phyloP scores from a whole-genome alignment of 106 monocot genomes.

The Dioscorea dumetorum region DNA sequence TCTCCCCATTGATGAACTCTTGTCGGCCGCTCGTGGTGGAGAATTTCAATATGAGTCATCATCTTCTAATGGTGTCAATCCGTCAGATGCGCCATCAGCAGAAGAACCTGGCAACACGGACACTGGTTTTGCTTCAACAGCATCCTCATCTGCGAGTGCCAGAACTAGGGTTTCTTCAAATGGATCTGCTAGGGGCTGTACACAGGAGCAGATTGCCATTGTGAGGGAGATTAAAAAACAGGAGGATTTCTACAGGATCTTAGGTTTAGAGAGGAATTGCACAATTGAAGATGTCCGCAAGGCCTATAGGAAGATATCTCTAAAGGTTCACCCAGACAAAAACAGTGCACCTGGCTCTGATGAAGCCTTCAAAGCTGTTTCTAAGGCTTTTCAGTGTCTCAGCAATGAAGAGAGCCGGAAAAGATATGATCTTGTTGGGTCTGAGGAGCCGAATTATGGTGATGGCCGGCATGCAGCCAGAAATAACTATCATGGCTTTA shows the following conservation, averaged over 20 bases:
- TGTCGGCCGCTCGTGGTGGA: constrained; percentile 17
- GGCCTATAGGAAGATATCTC: constrained; percentile 78
- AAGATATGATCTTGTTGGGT: constrained; percentile 81
- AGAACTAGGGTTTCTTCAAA: constrained; percentile 11
- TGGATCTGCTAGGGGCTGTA: constrained; percentile 26
- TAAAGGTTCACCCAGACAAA: constrained; percentile 96
- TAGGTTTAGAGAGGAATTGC: constrained; percentile 61
- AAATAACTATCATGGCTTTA: constrained; percentile 26
- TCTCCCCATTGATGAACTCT: constrained; percentile 64
- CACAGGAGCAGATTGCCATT: constrained; percentile 71
- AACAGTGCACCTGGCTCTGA: constrained; percentile 92
- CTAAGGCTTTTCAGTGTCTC: constrained; percentile 94
- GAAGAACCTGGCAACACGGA: neutral
- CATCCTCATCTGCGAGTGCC: constrained; percentile 12
- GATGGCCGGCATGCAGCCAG: constrained; percentile 17
- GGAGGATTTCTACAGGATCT: constrained; percentile 89
- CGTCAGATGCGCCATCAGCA: neutral
- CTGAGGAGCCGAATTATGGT: constrained; percentile 49
- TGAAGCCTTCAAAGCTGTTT: constrained; percentile 92
- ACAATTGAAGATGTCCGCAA: constrained; percentile 87
- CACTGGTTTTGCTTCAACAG: neutral
- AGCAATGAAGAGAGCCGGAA: constrained; percentile 73
- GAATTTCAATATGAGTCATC: constrained; percentile 14
- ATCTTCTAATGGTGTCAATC: neutral
- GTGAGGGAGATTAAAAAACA: constrained; percentile 77